Evolutionary conservation across 805 yeast genomes (phyloP).

Genomic region (Hanseniaspora hatyaiensis): DNA sequence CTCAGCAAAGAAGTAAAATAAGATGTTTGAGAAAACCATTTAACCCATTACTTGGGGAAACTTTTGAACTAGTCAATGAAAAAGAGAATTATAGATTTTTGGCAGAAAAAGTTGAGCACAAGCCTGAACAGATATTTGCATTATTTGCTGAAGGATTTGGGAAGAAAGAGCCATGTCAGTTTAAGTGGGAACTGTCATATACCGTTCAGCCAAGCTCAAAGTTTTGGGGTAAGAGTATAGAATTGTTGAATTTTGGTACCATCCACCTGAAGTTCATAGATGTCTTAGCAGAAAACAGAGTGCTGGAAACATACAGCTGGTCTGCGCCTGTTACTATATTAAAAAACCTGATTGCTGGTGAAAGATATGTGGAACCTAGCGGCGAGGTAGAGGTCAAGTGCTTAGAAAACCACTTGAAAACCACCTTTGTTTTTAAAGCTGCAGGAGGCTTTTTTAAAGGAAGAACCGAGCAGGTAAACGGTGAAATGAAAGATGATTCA

Average conservation of each 20-base stretch:
- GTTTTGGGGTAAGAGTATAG: constrained; percentile 91
- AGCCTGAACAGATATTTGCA: constrained; percentile 73
- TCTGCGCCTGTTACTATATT: constrained; percentile 68
- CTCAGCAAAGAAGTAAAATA: constrained; percentile 60
- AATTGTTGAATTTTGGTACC: constrained; percentile 64
- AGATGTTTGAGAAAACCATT: constrained; percentile 82
- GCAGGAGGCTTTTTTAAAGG: constrained; percentile 79
- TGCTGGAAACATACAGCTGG: constrained; percentile 56
- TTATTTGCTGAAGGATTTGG: constrained; percentile 46
- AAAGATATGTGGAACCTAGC: constrained; percentile 80
- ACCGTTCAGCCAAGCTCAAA: constrained; percentile 70
- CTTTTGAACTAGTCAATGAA: constrained; percentile 78
- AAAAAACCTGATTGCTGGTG: constrained; percentile 87
- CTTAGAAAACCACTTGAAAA: constrained; percentile 38
- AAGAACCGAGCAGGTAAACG: constrained; percentile 55
- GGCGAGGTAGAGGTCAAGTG: constrained; percentile 56
- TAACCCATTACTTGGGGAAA: constrained; percentile 88
- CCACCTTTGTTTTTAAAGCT: constrained; percentile 40
- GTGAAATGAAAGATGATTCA: constrained; percentile 27
- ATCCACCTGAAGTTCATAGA: constrained; percentile 39
- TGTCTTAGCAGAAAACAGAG: constrained; percentile 38
- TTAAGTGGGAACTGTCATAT: constrained; percentile 54
- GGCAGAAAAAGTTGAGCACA: constrained; percentile 77
- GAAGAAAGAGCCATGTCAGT: constrained; percentile 10
- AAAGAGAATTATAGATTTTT: constrained; percentile 64